phyloP scores from a whole-genome alignment of 1,284 basidiomycete genomes.

The Apiotrichum mycotoxinovorans region DNA sequence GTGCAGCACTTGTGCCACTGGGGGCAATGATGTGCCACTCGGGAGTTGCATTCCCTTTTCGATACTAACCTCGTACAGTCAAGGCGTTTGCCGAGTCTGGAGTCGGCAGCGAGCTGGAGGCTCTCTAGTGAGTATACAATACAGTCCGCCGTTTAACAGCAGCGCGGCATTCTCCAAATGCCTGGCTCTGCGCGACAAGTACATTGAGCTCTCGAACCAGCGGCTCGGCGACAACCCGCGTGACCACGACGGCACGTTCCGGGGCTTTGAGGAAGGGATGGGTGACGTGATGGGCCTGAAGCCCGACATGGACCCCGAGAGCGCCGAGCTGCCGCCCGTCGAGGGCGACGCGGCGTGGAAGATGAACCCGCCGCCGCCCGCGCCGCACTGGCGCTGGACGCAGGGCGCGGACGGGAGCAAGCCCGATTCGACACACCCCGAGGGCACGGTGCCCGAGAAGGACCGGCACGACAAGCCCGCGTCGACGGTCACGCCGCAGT shows the following conservation, averaged over 20 bases:
- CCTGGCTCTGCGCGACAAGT: slow-evolving; percentile 85
- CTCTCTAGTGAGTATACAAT: slow-evolving; percentile 44
- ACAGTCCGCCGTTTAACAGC: neutral
- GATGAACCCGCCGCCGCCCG: slow-evolving; percentile 84
- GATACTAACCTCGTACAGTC: slow-evolving; percentile 27
- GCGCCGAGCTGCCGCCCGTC: slow-evolving; percentile 27
- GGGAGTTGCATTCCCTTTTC: too few species aligned
- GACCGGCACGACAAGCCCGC: slow-evolving; percentile 14
- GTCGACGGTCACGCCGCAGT: slow-evolving; percentile 31
- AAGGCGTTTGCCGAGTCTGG: slow-evolving; percentile 49
- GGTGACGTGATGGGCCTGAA: slow-evolving; percentile 66
- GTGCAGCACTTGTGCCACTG: too few species aligned
- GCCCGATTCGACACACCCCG: slow-evolving; percentile 4
- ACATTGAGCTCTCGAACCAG: slow-evolving; percentile 77
- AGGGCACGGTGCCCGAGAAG: slow-evolving; percentile 36
- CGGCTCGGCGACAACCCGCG: slow-evolving; percentile 85
- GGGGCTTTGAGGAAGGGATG: slow-evolving; percentile 57
- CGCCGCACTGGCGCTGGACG: slow-evolving; percentile 87
- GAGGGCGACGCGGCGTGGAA: slow-evolving; percentile 57
- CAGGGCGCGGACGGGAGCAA: slow-evolving; percentile 51
- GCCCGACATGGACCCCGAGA: slow-evolving; percentile 56
- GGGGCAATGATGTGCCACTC: too few species aligned
- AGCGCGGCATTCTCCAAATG: slow-evolving; percentile 65
- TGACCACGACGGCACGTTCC: slow-evolving; percentile 75
- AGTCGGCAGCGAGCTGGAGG: slow-evolving; percentile 49